These are phyloP conservation scores for Neonothopanus nambi DNA, from an alignment of 1,284 basidiomycete genomes.

Conservation along the genomic window DNA sequence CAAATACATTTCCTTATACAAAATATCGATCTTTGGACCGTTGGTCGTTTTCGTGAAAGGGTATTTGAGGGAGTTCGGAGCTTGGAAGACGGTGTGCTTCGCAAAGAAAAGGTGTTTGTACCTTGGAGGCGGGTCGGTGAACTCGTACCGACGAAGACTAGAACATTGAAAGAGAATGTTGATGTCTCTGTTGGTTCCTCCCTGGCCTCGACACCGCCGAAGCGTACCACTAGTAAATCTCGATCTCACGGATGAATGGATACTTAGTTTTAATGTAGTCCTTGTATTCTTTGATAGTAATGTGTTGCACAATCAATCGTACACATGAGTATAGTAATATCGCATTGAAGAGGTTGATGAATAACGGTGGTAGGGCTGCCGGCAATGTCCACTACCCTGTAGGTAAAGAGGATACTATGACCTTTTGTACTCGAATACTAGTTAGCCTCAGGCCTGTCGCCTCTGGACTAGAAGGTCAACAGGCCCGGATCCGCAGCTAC, in stretches of 20 bases:
- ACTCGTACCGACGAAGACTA: conserved; percentile 25
- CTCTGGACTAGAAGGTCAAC: too few relatives aligned
- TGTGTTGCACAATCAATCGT: not conserved
- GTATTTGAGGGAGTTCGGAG: conserved; percentile 39
- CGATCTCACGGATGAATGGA: not conserved
- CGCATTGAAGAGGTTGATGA: too few relatives aligned
- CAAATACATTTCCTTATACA: conserved; percentile 53
- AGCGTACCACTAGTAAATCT: conserved; percentile 4
- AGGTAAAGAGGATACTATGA: too few relatives aligned
- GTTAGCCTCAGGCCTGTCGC: too few relatives aligned
- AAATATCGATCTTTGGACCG: conserved; percentile 56
- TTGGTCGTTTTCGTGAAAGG: conserved; percentile 39
- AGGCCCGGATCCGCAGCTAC: too few relatives aligned
- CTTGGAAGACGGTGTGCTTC: conserved; percentile 34
- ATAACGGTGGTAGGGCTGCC: too few relatives aligned
- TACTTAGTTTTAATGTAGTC: not conserved
- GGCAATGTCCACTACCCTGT: too few relatives aligned
- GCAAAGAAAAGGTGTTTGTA: conserved; percentile 28
- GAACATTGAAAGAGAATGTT: conserved; percentile 33
- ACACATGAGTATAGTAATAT: too few relatives aligned
- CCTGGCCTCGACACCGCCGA: conserved; percentile 24
- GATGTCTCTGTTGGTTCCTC: conserved; percentile 22
- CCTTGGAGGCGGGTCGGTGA: conserved; percentile 42
- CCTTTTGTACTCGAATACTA: too few relatives aligned
- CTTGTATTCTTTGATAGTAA: too few relatives aligned